Conservation (phyloP, 116 monocot genomes). For the Thalassia testudinum region DNA sequence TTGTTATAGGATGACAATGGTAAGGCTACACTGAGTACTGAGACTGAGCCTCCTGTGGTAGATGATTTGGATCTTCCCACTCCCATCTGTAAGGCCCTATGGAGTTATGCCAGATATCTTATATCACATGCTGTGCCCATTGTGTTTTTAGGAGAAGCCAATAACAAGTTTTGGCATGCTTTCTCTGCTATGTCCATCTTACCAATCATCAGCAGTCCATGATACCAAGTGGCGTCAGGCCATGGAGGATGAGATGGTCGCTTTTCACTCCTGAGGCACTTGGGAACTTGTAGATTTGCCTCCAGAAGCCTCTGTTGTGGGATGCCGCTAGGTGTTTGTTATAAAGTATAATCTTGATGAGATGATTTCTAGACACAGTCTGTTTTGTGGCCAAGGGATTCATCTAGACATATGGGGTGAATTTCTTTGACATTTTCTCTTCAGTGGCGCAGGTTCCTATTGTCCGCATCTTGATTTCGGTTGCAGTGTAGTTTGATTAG, state of each 20-base stretch:
- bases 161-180: too few species aligned
- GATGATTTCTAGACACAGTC: neutral
- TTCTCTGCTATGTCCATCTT: neutral
- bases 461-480: neutral
- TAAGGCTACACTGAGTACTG: too few species aligned
- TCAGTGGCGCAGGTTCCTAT: neutral
- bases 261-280: neutral
- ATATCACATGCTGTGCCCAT: too few species aligned
- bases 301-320: neutral
- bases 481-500: neutral
- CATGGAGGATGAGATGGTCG: neutral
- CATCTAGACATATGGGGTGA: too few species aligned
- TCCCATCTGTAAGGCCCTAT: too few species aligned
- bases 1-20: too few species aligned
- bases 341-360: neutral
- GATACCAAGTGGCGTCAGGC: neutral
- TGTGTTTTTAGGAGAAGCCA: too few species aligned
- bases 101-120: too few species aligned
- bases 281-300: neutral
- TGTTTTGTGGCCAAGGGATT: slow-evolving; percentile 1
- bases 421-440: too few species aligned
- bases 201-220: neutral
- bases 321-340: neutral
- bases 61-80: too few species aligned
- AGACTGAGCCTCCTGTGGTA: too few species aligned